Evolutionary conservation across 768 basidiomycete species (phyloP), one percentile per base, ranked within the genome.

Genomic region (Amanita phalloides): DNA sequence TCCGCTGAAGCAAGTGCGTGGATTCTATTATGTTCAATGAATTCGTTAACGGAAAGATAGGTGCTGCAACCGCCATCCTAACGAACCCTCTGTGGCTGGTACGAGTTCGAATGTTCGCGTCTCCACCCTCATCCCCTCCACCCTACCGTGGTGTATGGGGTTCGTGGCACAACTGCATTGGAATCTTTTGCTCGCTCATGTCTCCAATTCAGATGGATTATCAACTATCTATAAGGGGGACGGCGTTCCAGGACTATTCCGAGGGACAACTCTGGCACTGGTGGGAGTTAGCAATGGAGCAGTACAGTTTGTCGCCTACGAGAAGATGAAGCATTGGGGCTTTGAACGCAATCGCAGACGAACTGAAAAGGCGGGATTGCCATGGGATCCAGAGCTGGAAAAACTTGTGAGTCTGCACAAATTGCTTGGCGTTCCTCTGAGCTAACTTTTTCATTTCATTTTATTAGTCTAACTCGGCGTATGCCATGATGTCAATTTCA

Each of bases 1-100:
- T 87, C 93, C 38, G 94, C 96, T 43, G 77, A 95, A 87, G 91
- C 95, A 62, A 96, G 95, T 97, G 70, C 79, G 92, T 82, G 64
- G 51, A 45, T 38, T 20, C 39, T 50, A 51, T 49, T 49, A 36
- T 32, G 3, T 17, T 14, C 45, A 17, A 35, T 38, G 25, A 21
- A 38, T 48, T 35, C 28, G 11, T 56, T 11, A 43, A 35, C 28
- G 25, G n/a, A 33, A 28, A 28, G 11, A 42, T 58, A 98, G 95
- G 95, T 71, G 89, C 94, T 10, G 82, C 82, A 14, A 96, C 94
- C 3, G 93, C 96, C 0, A 71, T 98, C 60, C 76, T 96, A 63
- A 99, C 95, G 6, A 98, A 99, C 66, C 96, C 95, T 0, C 81
- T 97, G 58, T 98, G 95, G 95, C 87, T 98, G 11, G 87, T 98